phyloP scores from a whole-genome alignment of 768 basidiomycete genomes.

The Lactifluus rugatus region DNA sequence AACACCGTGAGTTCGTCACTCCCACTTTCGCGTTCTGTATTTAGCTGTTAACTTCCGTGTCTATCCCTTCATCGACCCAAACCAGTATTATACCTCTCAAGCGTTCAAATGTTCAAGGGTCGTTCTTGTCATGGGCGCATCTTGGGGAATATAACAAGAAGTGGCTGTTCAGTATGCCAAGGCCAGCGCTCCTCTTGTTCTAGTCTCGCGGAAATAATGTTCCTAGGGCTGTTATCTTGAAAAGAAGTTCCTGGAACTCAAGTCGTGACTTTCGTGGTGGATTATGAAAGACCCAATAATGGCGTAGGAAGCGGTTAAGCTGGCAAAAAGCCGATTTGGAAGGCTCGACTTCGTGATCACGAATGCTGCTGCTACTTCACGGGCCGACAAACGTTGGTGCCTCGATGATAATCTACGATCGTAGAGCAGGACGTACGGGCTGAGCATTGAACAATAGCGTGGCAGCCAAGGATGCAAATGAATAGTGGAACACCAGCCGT shows the following conservation, averaged over 20 bases:
- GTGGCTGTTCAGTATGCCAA: conserved; percentile 23
- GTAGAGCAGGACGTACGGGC: no score
- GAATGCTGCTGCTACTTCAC: conserved; percentile 22
- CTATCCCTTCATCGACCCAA: conserved; percentile 26
- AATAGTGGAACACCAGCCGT: not conserved
- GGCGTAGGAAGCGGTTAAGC: conserved; percentile 22
- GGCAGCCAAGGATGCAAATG: not conserved
- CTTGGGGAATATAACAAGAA: conserved; percentile 23
- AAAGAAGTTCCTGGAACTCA: conserved; percentile 4
- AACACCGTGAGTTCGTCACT: not conserved
- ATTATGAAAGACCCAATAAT: conserved; percentile 21
- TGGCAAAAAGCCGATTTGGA: conserved; percentile 22
- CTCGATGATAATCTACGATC: not conserved
- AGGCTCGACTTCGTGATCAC: conserved; percentile 25
- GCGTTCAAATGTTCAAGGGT: conserved; percentile 22
- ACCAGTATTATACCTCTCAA: conserved; percentile 11
- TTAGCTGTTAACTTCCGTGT: not conserved
- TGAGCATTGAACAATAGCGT: not conserved
- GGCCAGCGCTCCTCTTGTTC: conserved; percentile 24
- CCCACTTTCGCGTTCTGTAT: not conserved
- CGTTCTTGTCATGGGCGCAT: conserved; percentile 25
- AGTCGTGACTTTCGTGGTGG: conserved; percentile 21
- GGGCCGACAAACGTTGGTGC: not conserved
- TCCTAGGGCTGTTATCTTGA: conserved; percentile 20
- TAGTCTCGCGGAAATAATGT: conserved; percentile 19